Conservation (phyloP, 495 filamentous ascomycete genomes). For the Podospora australis region DNA sequence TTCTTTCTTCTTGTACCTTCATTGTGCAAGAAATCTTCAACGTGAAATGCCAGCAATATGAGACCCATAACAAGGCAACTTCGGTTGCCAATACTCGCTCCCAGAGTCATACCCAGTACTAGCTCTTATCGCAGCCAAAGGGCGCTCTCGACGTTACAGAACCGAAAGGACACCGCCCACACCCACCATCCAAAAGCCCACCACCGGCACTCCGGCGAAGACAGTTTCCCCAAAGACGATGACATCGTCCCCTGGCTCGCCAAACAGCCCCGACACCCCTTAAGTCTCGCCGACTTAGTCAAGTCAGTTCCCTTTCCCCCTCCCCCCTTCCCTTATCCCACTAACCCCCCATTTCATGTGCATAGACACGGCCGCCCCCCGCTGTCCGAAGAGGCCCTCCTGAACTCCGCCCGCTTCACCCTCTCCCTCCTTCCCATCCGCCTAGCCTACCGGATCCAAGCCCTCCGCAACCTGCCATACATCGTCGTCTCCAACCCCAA, state of each 20-base stretch:
- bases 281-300: slow-evolving; percentile 83
- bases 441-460: slow-evolving; percentile 90
- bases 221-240: slow-evolving; percentile 29
- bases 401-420: slow-evolving; percentile 89
- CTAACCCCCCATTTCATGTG: neutral
- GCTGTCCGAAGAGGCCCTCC: slow-evolving; percentile 67
- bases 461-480: slow-evolving; percentile 85
- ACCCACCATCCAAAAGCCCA: slow-evolving; percentile 4
- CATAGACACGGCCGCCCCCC: slow-evolving; percentile 86
- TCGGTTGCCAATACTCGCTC: slow-evolving; percentile 27
- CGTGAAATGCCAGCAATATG: too few species aligned
- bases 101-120: slow-evolving; percentile 18
- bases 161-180: slow-evolving; percentile 5
- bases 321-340: neutral
- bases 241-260: slow-evolving; percentile 75
- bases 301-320: slow-evolving; percentile 48
- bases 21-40: too few species aligned
- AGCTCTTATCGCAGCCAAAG: neutral
- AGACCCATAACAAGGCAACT: slow-evolving; percentile 31
- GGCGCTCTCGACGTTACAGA: slow-evolving; percentile 12
- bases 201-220: slow-evolving; percentile 4
- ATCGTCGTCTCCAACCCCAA: slow-evolving; percentile 96
- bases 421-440: slow-evolving; percentile 86
- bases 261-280: slow-evolving; percentile 65
- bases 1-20: too few species aligned